phyloP scores from a whole-genome alignment of 495 filamentous ascomycete species.

The Podospora pseudoanserina region DNA sequence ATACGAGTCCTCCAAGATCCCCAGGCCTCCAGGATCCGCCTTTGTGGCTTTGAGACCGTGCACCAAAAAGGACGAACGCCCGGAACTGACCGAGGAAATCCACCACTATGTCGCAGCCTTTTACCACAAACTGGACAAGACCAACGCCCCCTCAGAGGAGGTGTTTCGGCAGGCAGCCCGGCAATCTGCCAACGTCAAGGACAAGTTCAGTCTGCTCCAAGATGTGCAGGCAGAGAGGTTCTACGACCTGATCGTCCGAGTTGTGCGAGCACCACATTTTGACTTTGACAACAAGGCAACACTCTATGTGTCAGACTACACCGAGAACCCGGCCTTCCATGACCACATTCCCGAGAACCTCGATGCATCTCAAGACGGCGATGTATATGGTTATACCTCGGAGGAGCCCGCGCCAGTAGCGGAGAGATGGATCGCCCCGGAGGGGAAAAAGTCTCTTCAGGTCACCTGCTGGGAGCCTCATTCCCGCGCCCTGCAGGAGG shows the following conservation, averaged over 20 bases:
- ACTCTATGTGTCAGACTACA: constrained; percentile 86
- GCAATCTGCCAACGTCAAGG: constrained; percentile 40
- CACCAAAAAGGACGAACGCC: constrained; percentile 8
- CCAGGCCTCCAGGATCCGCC: constrained; percentile 36
- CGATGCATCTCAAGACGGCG: constrained; percentile 9
- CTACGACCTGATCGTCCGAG: constrained; percentile 71
- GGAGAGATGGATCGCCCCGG: constrained; percentile 67
- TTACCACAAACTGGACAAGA: constrained; percentile 40
- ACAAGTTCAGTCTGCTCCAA: constrained; percentile 63
- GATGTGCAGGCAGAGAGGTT: constrained; percentile 56
- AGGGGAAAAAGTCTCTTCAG: constrained; percentile 68
- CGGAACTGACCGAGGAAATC: constrained; percentile 22
- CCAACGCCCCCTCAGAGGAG: constrained; percentile 40
- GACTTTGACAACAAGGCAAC: constrained; percentile 48
- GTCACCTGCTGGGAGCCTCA: constrained; percentile 71
- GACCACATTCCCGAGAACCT: constrained; percentile 50
- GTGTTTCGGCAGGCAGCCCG: constrained; percentile 43
- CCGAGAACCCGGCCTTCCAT: constrained; percentile 59
- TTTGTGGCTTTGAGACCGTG: constrained; percentile 24
- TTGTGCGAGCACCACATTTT: constrained; percentile 60
- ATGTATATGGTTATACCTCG: constrained; percentile 34
- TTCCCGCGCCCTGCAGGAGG: constrained; percentile 47
- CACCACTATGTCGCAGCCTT: constrained; percentile 42
- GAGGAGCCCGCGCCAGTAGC: not conserved
- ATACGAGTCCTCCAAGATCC: constrained; percentile 39